A percentile compares a stretch with the other conserved stretches of the same genome.
Evolutionary conservation across 2,329 filamentous ascomycete species (phyloP).

Genomic region (Daldinia eschscholtzii): DNA sequence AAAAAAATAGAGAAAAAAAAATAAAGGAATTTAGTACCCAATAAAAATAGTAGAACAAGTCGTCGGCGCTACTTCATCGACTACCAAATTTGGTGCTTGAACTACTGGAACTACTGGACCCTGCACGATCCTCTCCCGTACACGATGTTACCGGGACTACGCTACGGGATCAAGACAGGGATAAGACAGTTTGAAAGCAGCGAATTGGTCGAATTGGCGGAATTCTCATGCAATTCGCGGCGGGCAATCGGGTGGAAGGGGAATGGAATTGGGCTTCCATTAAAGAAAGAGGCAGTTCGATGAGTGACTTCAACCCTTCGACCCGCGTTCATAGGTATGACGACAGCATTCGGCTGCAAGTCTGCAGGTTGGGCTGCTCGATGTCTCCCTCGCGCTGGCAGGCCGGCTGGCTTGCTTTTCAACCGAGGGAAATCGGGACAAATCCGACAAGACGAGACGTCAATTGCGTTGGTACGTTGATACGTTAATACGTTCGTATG

Average conservation of each 20-base stretch:
- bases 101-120: conserved; percentile 16
- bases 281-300: conserved; percentile 36
- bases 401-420: conserved; percentile 17
- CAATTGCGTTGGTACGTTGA: conserved; percentile 15
- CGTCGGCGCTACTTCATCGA: conserved; percentile 17
- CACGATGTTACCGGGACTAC: conserved; percentile 30
- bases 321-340: conserved; percentile 39
- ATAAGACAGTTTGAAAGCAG: conserved; percentile 18
- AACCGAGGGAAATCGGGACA: conserved; percentile 32
- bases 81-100: conserved; percentile 20
- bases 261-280: conserved; percentile 36
- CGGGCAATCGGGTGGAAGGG: conserved; percentile 33
- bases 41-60: conserved; percentile 13
- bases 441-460: conserved; percentile 39
- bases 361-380: conserved; percentile 34
- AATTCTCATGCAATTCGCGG: conserved; percentile 30
- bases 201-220: conserved; percentile 35
- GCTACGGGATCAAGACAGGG: conserved; percentile 26
- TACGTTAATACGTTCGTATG: conserved; percentile 3
- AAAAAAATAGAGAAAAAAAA: not conserved
- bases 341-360: conserved; percentile 37
- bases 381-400: conserved; percentile 7
- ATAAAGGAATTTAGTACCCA: not conserved
- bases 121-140: conserved; percentile 27
- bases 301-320: conserved; percentile 17